Conservation (phyloP, 768 basidiomycete genomes). For the Mycena kentingensis region DNA sequence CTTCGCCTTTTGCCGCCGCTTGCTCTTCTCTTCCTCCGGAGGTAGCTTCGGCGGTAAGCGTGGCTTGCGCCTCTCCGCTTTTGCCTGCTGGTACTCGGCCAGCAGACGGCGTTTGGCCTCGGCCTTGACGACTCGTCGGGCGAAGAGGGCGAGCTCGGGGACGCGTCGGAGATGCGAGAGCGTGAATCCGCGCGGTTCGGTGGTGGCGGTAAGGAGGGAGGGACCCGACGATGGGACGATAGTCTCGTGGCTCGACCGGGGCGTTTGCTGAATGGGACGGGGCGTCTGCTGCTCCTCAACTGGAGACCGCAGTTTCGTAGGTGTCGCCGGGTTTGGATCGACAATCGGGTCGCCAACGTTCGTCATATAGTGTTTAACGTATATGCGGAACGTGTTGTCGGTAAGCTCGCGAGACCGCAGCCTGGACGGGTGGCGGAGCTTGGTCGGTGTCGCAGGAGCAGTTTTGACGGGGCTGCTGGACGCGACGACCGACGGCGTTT, state of each 20-base stretch:
- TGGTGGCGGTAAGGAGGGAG: neutral
- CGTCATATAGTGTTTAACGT: constrained; percentile 81
- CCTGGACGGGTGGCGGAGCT: constrained; percentile 73
- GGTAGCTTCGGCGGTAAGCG: constrained; percentile 5
- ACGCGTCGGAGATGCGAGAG: constrained; percentile 77
- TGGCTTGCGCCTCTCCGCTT: constrained; percentile 25
- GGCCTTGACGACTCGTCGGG: constrained; percentile 62
- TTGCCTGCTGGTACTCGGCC: constrained; percentile 47
- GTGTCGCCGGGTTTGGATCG: constrained; percentile 30
- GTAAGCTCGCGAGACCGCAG: constrained; percentile 69
- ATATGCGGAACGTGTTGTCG: constrained; percentile 70
- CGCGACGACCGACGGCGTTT: constrained; percentile 1
- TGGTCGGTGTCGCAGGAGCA: constrained; percentile 26
- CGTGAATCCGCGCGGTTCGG: constrained; percentile 53
- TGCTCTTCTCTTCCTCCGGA: constrained; percentile 24
- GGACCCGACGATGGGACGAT: constrained; percentile 8
- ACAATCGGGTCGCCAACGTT: constrained; percentile 35
- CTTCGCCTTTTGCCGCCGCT: constrained; percentile 53
- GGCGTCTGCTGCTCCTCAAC: constrained; percentile 27
- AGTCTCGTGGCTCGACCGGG: constrained; percentile 27
- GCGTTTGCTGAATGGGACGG: constrained; percentile 29
- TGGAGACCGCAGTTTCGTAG: constrained; percentile 36
- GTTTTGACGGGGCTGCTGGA: constrained; percentile 9
- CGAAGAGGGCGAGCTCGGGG: constrained; percentile 68
- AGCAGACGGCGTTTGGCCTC: constrained; percentile 57